Conservation (phyloP, 2,329 filamentous ascomycete genomes). For the Colletotrichum chrysophilum region DNA sequence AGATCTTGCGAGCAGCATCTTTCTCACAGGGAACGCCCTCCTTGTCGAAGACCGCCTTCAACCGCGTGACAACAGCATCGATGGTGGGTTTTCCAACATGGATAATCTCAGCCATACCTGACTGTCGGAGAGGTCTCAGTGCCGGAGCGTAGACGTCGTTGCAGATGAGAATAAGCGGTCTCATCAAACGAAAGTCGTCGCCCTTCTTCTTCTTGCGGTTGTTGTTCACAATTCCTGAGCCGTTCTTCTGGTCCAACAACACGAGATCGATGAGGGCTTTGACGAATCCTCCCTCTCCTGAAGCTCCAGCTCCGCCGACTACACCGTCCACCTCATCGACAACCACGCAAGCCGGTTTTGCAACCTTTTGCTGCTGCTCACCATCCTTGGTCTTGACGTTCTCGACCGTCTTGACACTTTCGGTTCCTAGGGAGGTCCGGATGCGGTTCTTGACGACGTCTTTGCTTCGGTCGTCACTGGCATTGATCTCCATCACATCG, state of each 20-base stretch:
- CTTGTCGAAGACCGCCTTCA: constrained; percentile 85
- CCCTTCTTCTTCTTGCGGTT: constrained; percentile 71
- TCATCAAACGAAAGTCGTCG: constrained; percentile 85
- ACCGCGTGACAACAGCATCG: constrained; percentile 81
- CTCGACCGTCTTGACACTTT: constrained; percentile 83
- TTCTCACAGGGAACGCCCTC: constrained; percentile 89
- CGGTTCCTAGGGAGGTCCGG: constrained; percentile 88
- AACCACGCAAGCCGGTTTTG: constrained; percentile 88
- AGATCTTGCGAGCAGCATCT: constrained; percentile 85
- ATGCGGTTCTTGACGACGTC: constrained; percentile 92
- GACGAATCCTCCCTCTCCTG: constrained; percentile 92
- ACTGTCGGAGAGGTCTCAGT: constrained; percentile 84
- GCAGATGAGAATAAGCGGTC: constrained; percentile 92
- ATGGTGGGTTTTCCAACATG: constrained; percentile 89
- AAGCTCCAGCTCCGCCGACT: constrained; percentile 76
- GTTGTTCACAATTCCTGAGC: constrained; percentile 29
- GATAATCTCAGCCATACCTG: constrained; percentile 84
- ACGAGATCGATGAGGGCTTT: constrained; percentile 94
- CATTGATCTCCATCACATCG: constrained; percentile 96
- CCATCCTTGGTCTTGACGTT: constrained; percentile 59
- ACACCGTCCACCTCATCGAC: constrained; percentile 98
- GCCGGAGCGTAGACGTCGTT: constrained; percentile 97
- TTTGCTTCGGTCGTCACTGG: constrained; percentile 90
- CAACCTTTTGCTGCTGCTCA: constrained; percentile 68
- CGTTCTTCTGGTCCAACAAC: constrained; percentile 82